Evolutionary conservation across 2,329 filamentous ascomycete genomes (phyloP).

Genomic region (Plectosphaerella sp.): DNA sequence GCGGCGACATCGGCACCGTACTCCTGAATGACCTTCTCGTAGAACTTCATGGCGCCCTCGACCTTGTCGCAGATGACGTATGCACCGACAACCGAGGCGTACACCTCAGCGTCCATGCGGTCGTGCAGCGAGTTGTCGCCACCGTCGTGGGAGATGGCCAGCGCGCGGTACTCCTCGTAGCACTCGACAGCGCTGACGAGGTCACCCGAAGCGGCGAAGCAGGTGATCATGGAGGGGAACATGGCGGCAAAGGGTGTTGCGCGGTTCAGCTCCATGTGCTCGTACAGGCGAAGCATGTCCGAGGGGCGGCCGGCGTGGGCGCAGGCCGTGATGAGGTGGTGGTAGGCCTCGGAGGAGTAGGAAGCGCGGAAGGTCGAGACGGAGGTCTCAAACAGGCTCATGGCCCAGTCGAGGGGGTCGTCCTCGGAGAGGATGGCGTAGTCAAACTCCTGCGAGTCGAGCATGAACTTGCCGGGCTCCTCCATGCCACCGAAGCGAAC

Average conservation of each 20-base stretch:
- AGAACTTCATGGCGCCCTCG: slow-evolving; percentile 79
- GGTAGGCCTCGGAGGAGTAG: slow-evolving; percentile 80
- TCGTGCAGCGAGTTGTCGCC: slow-evolving; percentile 65
- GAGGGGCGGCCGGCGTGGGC: slow-evolving; percentile 75
- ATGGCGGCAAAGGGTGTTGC: slow-evolving; percentile 73
- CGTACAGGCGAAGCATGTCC: slow-evolving; percentile 87
- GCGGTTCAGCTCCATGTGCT: slow-evolving; percentile 80
- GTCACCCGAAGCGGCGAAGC: slow-evolving; percentile 78
- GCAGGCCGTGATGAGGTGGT: slow-evolving; percentile 80
- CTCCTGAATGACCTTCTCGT: slow-evolving; percentile 68
- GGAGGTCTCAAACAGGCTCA: slow-evolving; percentile 81
- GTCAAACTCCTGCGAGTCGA: slow-evolving; percentile 83
- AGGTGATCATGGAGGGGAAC: slow-evolving; percentile 92
- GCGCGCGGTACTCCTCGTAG: slow-evolving; percentile 88
- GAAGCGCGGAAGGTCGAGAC: slow-evolving; percentile 55
- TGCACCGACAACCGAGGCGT: slow-evolving; percentile 85
- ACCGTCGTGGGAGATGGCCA: slow-evolving; percentile 80
- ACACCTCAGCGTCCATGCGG: slow-evolving; percentile 78
- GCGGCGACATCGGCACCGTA: slow-evolving; percentile 54
- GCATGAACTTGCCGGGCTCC: slow-evolving; percentile 79
- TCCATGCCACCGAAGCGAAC: slow-evolving; percentile 81
- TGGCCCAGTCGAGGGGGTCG: slow-evolving; percentile 76
- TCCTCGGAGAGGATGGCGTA: slow-evolving; percentile 83
- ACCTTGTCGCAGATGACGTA: slow-evolving; percentile 79
- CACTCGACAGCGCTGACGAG: slow-evolving; percentile 85